Evolutionary conservation across 1,284 basidiomycete genomes (phyloP).

Genomic region (Cutaneotrichosporon dermatis): DNA sequence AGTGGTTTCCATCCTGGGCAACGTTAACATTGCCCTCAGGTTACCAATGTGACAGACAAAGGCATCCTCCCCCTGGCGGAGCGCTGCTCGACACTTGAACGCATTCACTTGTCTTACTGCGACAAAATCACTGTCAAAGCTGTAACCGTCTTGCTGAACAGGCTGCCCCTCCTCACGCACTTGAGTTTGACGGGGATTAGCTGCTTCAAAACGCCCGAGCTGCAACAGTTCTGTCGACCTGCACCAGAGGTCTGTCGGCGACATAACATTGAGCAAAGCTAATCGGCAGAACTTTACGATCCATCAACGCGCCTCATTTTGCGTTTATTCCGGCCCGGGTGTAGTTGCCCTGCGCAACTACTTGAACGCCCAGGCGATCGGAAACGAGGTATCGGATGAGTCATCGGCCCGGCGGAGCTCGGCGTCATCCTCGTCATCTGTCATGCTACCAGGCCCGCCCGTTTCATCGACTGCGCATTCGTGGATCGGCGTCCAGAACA

Average conservation of each 20-base stretch:
- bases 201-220: conserved; percentile 75
- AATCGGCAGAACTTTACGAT: conserved; percentile 77
- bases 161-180: conserved; percentile 84
- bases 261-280: too few species aligned
- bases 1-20: conserved; percentile 33
- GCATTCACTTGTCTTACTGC: conserved; percentile 96
- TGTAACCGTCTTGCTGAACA: conserved; percentile 82
- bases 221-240: conserved; percentile 84
- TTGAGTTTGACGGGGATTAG: conserved; percentile 94
- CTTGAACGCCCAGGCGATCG: conserved; percentile 47
- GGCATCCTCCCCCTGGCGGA: conserved; percentile 79
- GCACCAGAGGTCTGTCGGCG: conserved; percentile 68
- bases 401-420: conserved; percentile 6
- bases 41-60: conserved; percentile 86
- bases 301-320: conserved; percentile 87
- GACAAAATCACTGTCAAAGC: conserved; percentile 90
- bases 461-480: neutral
- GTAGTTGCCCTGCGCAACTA: conserved; percentile 77
- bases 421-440: conserved; percentile 5
- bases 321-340: conserved; percentile 92
- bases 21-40: conserved; percentile 50
- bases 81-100: conserved; percentile 73
- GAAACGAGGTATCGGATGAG: conserved; percentile 3
- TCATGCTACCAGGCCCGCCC: neutral
- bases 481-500: neutral